Conservation (phyloP, 306 rosid species). For the Lagenaria siceraria region DNA sequence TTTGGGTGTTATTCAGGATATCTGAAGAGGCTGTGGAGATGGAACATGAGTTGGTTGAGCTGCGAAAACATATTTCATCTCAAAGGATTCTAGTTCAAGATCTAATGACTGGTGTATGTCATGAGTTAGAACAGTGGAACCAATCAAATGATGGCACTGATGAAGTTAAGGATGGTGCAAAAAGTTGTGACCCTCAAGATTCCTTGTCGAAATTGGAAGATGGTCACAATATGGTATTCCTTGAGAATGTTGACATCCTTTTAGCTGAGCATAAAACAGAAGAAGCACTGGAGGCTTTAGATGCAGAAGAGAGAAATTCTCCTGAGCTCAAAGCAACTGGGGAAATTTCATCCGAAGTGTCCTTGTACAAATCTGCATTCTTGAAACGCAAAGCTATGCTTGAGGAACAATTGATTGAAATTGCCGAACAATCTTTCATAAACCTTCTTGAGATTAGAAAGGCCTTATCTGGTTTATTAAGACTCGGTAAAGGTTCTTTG, state of each 20-base stretch:
- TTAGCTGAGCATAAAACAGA: conserved; percentile 80
- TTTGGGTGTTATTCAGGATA: conserved; percentile 40
- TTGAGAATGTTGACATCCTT: conserved; percentile 69
- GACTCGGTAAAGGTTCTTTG: conserved; percentile 76
- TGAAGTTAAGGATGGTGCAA: conserved; percentile 32
- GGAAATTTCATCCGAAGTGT: conserved; percentile 37
- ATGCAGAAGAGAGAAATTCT: conserved; percentile 63
- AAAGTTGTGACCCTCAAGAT: conserved; percentile 39
- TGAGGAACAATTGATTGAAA: conserved; percentile 53
- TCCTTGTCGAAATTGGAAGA: conserved; percentile 30
- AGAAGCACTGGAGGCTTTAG: conserved; percentile 85
- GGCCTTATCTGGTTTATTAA: conserved; percentile 58
- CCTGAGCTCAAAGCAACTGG: conserved; percentile 47
- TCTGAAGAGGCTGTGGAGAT: conserved; percentile 95
- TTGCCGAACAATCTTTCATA: conserved; percentile 56
- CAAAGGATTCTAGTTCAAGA: conserved; percentile 92
- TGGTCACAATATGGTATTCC: conserved; percentile 30
- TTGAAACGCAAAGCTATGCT: conserved; percentile 55
- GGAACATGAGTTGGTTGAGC: conserved; percentile 80
- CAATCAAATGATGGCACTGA: conserved; percentile 24
- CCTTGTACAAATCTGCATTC: conserved; percentile 41
- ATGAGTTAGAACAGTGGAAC: conserved; percentile 74
- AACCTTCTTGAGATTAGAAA: conserved; percentile 50
- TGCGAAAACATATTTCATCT: conserved; percentile 73
- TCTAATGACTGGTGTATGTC: conserved; percentile 88